These are phyloP conservation scores for Brassica nigra DNA, from an alignment of 345 rosid species.

Conservation along the genomic window DNA sequence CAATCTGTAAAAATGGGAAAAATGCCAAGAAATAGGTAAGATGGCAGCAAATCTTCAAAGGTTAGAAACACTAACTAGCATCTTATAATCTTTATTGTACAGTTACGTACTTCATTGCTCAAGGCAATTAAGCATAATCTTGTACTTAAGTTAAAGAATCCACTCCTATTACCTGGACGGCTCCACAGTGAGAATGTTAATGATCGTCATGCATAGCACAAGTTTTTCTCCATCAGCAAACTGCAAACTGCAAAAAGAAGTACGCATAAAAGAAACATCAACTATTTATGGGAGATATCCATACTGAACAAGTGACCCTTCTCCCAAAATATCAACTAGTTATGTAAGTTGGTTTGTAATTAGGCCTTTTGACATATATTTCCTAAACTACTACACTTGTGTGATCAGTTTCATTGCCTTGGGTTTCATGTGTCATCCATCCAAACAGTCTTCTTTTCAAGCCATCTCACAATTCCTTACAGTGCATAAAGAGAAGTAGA, in stretches of 20 bases:
- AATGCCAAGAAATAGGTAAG: constrained; percentile 7
- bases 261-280: neutral
- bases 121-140: constrained; percentile 6
- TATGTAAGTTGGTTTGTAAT: neutral
- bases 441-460: constrained; percentile 8
- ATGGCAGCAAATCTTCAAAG: constrained; percentile 15
- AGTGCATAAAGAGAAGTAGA: constrained; percentile 14
- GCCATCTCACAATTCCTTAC: constrained; percentile 8
- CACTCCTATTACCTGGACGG: constrained; percentile 2
- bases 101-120: constrained; percentile 4
- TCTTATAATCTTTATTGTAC: neutral
- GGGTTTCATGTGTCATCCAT: constrained; percentile 2
- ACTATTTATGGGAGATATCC: constrained; percentile 4
- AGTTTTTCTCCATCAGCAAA: constrained; percentile 15
- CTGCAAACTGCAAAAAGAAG: constrained; percentile 20
- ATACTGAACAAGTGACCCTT: neutral
- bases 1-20: neutral
- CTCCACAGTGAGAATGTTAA: constrained; percentile 7
- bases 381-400: neutral
- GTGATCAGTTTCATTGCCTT: constrained; percentile 9
- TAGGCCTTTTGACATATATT: neutral
- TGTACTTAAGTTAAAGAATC: constrained; percentile 18
- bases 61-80: constrained; percentile 18
- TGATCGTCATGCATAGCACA: constrained; percentile 20
- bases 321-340: too few relatives aligned